Evolutionary conservation across 2,329 filamentous ascomycete species (phyloP), one percentile per base, ranked within the genome.

Genomic region (Trichoderma endophyticum): DNA sequence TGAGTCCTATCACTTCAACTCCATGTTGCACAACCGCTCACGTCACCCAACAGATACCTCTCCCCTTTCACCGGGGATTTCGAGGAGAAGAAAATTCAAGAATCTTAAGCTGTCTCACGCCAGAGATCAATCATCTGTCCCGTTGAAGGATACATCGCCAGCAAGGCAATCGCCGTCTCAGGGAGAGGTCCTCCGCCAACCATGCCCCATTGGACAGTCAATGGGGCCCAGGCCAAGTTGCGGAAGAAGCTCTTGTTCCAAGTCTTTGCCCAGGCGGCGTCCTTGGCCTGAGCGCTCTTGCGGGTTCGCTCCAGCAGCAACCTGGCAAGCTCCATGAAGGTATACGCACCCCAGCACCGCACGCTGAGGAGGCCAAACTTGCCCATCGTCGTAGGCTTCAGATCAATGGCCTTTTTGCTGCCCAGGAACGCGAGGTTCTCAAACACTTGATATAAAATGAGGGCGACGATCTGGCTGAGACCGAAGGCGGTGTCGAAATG

Each of bases 341-440:
- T 90, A 83, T 94, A 94, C 28, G 87, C 86, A 70, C 91, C 89
- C 94, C 95, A 98, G 74, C 92, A 93, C 59, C 94, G 87, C 71
- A 89, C 90, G 81, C 92, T 94, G 90, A 91, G 93, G 21, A 90
- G 80, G 81, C 88, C 91, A 79, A 91, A 90, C 75, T 83, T 85
- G 32, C 80, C 86, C 79, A 92, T 87, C 62, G 86, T 87, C 62
- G 87, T 85, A 15, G 86, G 84, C 6, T 82, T 81, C 82, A 88
- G 86, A 18, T 82, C 85, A 65, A 97, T 79, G 4, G 97, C 88
- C 24, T 91, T 91, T 80, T 94, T 94, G 73, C 86, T 85, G 3
- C 90, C 86, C 48, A 98, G 86, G 83, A 92, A 97, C 18, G 92
- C 92, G 51, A 88, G 86, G 82, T 97, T 98, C 84, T 99, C 96